These are phyloP conservation scores for Amyloporia xantha DNA, from an alignment of 768 basidiomycete genomes.

Conservation along the genomic window DNA sequence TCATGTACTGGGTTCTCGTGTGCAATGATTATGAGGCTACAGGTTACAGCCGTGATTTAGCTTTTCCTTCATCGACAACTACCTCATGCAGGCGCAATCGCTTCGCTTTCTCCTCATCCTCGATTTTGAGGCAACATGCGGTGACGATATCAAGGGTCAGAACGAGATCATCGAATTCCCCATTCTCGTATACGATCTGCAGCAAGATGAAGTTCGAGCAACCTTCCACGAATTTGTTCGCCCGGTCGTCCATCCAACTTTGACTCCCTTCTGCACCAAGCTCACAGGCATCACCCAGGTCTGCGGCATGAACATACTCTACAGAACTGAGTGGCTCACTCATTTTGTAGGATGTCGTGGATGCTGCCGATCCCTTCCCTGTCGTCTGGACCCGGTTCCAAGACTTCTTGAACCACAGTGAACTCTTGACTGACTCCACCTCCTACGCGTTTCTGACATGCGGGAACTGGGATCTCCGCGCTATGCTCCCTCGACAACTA, in stretches of 20 bases:
- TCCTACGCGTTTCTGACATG: conserved; percentile 21
- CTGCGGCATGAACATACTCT: not conserved
- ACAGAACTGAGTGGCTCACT: not conserved
- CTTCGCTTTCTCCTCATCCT: conserved; percentile 21
- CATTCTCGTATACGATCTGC: conserved; percentile 21
- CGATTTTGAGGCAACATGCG: conserved; percentile 26
- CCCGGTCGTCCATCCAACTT: conserved; percentile 13
- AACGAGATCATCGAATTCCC: conserved; percentile 27
- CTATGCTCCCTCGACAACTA: conserved; percentile 26
- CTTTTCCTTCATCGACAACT: too few relatives aligned
- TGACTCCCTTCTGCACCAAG: conserved; percentile 23
- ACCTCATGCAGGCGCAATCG: too few relatives aligned
- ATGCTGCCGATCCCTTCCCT: conserved; percentile 19
- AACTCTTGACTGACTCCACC: conserved; percentile 11
- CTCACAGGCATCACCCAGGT: conserved; percentile 27
- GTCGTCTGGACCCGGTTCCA: conserved; percentile 23
- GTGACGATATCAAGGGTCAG: conserved; percentile 11
- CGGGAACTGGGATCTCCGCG: conserved; percentile 26
- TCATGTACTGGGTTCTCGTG: too few relatives aligned
- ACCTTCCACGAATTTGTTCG: conserved; percentile 26
- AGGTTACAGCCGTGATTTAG: too few relatives aligned
- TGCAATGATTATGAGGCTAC: too few relatives aligned
- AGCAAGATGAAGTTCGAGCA: conserved; percentile 18
- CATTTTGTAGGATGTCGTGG: conserved; percentile 18
- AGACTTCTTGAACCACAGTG: conserved; percentile 16